A percentile compares a stretch with the other conserved stretches of the same genome.
These are phyloP conservation scores for Xylaria digitata DNA, from an alignment of 2,329 filamentous ascomycete genomes.

Conservation along the genomic window DNA sequence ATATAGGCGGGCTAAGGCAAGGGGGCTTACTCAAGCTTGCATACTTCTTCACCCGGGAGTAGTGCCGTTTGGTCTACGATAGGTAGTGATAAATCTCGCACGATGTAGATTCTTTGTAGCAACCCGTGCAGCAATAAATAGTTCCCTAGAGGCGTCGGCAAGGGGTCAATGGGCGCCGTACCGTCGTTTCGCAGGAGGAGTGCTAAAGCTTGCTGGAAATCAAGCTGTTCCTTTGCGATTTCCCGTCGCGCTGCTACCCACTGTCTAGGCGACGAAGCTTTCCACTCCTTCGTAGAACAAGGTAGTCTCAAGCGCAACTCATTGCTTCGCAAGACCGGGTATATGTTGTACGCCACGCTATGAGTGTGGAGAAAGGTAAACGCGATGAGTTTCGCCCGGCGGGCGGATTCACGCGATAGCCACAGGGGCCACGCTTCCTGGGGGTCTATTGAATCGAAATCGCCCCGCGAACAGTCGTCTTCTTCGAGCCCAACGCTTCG, in stretches of 20 bases:
- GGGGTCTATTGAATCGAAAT: not conserved
- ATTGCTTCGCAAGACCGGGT: slow-evolving; percentile 12
- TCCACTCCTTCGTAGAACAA: slow-evolving; percentile 13
- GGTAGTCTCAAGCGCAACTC: slow-evolving; percentile 4
- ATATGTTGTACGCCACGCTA: slow-evolving; percentile 7
- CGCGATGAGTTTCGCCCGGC: slow-evolving; percentile 8
- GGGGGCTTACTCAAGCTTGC: slow-evolving; percentile 9
- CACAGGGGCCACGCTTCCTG: slow-evolving; percentile 2
- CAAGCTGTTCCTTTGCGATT: slow-evolving; percentile 1
- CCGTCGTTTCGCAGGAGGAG: not conserved
- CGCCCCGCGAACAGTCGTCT: not conserved
- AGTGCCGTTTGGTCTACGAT: slow-evolving; percentile 13
- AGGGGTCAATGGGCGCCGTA: slow-evolving; percentile 5
- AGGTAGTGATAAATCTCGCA: slow-evolving; percentile 11
- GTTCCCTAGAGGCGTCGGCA: slow-evolving; percentile 8
- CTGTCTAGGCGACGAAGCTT: slow-evolving; percentile 2
- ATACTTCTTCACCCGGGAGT: slow-evolving; percentile 5
- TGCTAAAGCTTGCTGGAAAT: slow-evolving; percentile 15
- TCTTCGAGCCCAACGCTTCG: slow-evolving; percentile 6
- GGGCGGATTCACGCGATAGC: slow-evolving; percentile 2
- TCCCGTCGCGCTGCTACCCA: slow-evolving; percentile 10
- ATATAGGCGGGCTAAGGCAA: not conserved
- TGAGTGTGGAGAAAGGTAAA: slow-evolving; percentile 12
- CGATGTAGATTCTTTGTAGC: slow-evolving; percentile 4
- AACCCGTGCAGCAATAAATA: slow-evolving; percentile 9